These are phyloP conservation scores for Diaporthe sp. DNA, from an alignment of 2,329 filamentous ascomycete genomes.

Conservation along the genomic window DNA sequence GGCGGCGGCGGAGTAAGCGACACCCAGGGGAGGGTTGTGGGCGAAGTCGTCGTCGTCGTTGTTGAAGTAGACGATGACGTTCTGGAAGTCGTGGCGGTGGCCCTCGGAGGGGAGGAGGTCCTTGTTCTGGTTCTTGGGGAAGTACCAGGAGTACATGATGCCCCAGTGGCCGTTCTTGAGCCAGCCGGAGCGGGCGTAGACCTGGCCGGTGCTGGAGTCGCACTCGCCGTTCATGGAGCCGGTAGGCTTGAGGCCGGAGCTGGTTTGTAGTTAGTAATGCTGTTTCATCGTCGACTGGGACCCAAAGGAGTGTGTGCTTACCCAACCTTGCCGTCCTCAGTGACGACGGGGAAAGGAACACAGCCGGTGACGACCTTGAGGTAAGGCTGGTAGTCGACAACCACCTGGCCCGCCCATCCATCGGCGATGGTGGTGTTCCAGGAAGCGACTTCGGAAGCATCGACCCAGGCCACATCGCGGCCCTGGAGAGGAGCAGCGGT, in stretches of 20 bases:
- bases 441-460: neutral
- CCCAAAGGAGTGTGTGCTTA: neutral
- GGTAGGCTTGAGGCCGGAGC: conserved; percentile 51
- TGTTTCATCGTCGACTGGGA: neutral
- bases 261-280: conserved; percentile 33
- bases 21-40: conserved; percentile 19
- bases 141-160: conserved; percentile 59
- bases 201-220: conserved; percentile 51
- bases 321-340: conserved; percentile 66
- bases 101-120: conserved; percentile 35
- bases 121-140: conserved; percentile 59
- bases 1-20: neutral
- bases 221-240: conserved; percentile 49
- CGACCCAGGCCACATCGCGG: conserved; percentile 9
- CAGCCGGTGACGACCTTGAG: conserved; percentile 70
- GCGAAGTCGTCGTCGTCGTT: conserved; percentile 39
- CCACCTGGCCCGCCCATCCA: conserved; percentile 9
- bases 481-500: conserved; percentile 22
- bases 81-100: conserved; percentile 58
- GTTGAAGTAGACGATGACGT: conserved; percentile 49
- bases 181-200: conserved; percentile 51
- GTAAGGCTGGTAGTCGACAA: conserved; percentile 51
- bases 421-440: neutral
- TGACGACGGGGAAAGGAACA: conserved; percentile 73
- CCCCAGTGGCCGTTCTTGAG: conserved; percentile 47